Percentiles rank a stretch among this genome's conserved stretches.
These are phyloP conservation scores for Dipodascopsis uninucleata DNA, from an alignment of 805 yeast species.

Conservation along the genomic window DNA sequence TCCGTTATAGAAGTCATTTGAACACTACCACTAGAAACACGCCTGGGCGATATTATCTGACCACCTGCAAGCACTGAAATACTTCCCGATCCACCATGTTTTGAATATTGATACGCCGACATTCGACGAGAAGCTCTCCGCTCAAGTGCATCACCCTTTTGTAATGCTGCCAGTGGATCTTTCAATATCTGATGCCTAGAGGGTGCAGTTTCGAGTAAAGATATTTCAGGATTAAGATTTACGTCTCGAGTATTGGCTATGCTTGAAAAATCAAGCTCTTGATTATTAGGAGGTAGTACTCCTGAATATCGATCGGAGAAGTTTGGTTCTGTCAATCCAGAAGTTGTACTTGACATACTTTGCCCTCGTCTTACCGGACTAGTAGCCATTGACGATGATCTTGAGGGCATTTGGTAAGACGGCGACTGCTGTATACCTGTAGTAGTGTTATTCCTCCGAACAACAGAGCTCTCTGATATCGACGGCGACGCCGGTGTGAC, in stretches of 20 bases:
- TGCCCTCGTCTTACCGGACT: conserved; percentile 5
- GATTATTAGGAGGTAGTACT: neutral
- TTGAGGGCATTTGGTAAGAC: conserved; percentile 4
- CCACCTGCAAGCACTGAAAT: no score
- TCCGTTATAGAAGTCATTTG: neutral
- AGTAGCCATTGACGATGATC: conserved; percentile 1
- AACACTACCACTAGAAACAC: neutral
- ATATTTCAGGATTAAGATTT: conserved; percentile 10
- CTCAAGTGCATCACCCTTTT: conserved; percentile 76
- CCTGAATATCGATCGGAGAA: conserved; percentile 3
- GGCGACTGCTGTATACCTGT: no score
- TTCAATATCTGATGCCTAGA: conserved; percentile 23
- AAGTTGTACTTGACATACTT: no score
- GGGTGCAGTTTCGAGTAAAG: neutral
- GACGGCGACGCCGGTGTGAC: conserved; percentile 6
- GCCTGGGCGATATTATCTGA: neutral
- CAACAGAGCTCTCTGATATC: no score
- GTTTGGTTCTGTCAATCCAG: neutral
- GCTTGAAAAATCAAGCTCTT: neutral
- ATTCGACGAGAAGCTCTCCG: conserved; percentile 91
- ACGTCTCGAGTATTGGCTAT: conserved; percentile 6
- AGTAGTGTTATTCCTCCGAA: conserved; percentile 8
- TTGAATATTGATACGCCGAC: conserved; percentile 89
- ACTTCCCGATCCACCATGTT: conserved; percentile 41
- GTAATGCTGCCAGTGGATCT: conserved; percentile 73